Evolutionary conservation across 768 basidiomycete genomes (phyloP).

Genomic region (Mycena haematopus): DNA sequence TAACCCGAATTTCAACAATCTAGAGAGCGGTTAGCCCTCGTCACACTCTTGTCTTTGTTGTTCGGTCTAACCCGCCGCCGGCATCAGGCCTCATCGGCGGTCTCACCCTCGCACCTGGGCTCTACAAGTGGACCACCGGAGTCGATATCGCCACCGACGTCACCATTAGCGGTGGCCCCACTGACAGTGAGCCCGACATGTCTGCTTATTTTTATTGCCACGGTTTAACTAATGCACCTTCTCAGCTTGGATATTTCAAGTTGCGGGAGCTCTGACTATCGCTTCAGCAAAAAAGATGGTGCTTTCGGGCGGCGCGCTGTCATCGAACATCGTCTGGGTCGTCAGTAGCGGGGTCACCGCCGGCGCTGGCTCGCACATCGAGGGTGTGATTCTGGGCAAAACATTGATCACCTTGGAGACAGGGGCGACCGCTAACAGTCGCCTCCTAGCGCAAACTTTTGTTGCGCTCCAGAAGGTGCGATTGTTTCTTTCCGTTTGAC

Average conservation of each 20-base stretch:
- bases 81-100: not conserved
- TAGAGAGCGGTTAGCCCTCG: not conserved
- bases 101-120: not conserved
- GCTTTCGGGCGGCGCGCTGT: not conserved
- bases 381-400: not conserved
- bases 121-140: not conserved
- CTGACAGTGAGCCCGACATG: not conserved
- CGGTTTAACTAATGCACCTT: not conserved
- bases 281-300: not conserved
- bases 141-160: not conserved
- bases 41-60: not conserved
- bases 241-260: constrained; percentile 1
- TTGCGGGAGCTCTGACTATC: not conserved
- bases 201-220: no score
- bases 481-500: no score
- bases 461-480: no score
- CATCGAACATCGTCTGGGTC: not conserved
- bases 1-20: not conserved
- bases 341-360: not conserved
- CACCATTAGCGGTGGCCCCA: not conserved
- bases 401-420: not conserved
- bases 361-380: not conserved
- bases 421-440: not conserved
- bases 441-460: not conserved
- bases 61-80: not conserved